phyloP scores from a whole-genome alignment of 164 flowering plant species.

The Cinnamomum chago region DNA sequence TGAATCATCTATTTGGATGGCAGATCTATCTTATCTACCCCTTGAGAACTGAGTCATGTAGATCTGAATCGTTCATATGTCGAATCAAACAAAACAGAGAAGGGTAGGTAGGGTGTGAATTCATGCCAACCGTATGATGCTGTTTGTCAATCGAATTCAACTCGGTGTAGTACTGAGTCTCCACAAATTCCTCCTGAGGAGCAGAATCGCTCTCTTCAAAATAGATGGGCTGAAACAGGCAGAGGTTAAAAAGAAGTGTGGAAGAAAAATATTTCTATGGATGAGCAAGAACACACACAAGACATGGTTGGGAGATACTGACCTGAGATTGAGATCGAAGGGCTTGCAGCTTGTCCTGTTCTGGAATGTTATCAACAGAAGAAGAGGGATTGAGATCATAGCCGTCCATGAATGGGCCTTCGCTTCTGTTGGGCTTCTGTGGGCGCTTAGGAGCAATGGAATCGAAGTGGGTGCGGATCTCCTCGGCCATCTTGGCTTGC shows the following conservation, averaged over 20 bases:
- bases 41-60: too few relatives aligned
- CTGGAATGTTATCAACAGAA: constrained; percentile 30
- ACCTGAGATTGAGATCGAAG: constrained; percentile 43
- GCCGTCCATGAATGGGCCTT: constrained; percentile 25
- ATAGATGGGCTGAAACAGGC: constrained; percentile 4
- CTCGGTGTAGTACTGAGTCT: constrained; percentile 64
- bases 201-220: constrained; percentile 13
- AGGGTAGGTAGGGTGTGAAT: not conserved
- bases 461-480: constrained; percentile 51
- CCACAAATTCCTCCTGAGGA: constrained; percentile 53
- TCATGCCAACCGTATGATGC: constrained; percentile 49
- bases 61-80: too few relatives aligned
- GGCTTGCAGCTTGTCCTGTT: constrained; percentile 38
- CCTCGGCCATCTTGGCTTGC: constrained; percentile 38
- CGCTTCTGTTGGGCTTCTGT: constrained; percentile 66
- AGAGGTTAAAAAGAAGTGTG: not conserved
- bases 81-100: not conserved
- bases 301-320: not conserved
- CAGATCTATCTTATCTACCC: not conserved
- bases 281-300: too few relatives aligned
- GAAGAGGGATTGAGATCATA: not conserved
- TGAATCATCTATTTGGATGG: not conserved
- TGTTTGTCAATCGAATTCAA: constrained; percentile 55
- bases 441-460: constrained; percentile 61
- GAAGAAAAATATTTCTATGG: too few relatives aligned